Conservation (phyloP, 768 basidiomycete species). For the Suillus variegatus region DNA sequence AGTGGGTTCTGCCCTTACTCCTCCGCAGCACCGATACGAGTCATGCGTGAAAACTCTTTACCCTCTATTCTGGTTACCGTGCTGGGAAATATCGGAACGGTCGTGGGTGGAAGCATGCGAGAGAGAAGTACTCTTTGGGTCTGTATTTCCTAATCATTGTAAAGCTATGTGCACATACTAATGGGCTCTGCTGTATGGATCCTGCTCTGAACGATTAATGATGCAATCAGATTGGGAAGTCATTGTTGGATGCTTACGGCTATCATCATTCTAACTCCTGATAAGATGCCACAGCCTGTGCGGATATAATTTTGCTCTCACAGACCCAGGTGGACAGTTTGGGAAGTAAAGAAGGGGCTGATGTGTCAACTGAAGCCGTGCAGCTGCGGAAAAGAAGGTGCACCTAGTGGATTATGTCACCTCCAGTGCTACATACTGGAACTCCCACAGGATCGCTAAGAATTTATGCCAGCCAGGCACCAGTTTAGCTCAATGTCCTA, state of each 20-base stretch:
- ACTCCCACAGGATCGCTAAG: neutral
- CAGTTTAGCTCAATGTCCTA: neutral
- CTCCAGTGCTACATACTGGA: neutral
- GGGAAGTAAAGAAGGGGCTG: neutral
- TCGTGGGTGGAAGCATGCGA: constrained; percentile 6
- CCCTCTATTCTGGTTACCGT: neutral
- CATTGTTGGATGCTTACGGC: constrained; percentile 19
- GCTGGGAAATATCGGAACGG: constrained; percentile 7
- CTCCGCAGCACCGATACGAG: constrained; percentile 7
- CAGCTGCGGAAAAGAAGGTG: constrained; percentile 3
- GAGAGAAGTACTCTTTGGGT: constrained; percentile 3
- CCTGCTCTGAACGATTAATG: neutral
- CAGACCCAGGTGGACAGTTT: neutral
- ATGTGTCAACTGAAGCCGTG: constrained; percentile 5
- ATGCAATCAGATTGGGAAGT: constrained; percentile 9
- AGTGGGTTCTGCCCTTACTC: constrained; percentile 7
- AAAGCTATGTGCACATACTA: neutral
- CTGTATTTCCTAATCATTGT: neutral
- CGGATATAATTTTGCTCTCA: constrained; percentile 12
- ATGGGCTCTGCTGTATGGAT: constrained; percentile 1
- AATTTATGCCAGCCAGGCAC: neutral
- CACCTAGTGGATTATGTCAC: neutral
- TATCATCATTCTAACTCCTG: constrained; percentile 13
- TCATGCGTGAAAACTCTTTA: constrained; percentile 4
- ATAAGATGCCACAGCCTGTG: constrained; percentile 6